Evolutionary conservation across 768 basidiomycete genomes (phyloP).

Genomic region (Gloeopeniophorella convolvens): DNA sequence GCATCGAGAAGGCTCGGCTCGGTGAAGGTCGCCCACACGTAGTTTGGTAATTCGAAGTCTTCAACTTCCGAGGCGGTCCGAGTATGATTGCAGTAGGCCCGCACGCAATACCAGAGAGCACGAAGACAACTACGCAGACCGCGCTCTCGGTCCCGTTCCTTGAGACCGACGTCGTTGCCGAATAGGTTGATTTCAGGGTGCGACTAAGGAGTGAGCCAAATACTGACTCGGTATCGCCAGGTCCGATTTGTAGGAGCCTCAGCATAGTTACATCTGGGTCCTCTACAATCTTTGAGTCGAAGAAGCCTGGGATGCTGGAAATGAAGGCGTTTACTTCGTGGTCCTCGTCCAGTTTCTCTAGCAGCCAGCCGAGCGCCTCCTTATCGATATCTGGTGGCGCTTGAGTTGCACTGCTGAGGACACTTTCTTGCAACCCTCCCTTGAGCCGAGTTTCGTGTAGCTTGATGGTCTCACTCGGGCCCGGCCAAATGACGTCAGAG

Average conservation of each 20-base stretch:
- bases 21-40: too few species aligned
- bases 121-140: neutral
- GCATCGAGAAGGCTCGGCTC: too few species aligned
- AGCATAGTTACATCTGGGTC: neutral
- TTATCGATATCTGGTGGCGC: neutral
- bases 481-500: too few species aligned
- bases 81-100: neutral
- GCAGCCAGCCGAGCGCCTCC: neutral
- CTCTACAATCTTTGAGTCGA: neutral
- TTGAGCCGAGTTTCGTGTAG: too few species aligned
- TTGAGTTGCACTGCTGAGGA: neutral
- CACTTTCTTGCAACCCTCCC: too few species aligned
- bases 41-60: too few species aligned
- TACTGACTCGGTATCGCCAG: too few species aligned
- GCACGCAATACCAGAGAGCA: neutral
- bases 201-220: neutral
- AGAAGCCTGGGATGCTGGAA: neutral
- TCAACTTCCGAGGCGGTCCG: neutral
- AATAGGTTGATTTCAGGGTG: neutral
- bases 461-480: too few species aligned
- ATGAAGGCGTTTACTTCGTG: slow-evolving; percentile 1
- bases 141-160: neutral
- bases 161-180: neutral
- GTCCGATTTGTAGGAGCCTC: neutral
- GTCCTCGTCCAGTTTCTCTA: neutral